phyloP scores from a whole-genome alignment of 2,329 filamentous ascomycete species.

The Pseudopyrenochaeta lycopersici region DNA sequence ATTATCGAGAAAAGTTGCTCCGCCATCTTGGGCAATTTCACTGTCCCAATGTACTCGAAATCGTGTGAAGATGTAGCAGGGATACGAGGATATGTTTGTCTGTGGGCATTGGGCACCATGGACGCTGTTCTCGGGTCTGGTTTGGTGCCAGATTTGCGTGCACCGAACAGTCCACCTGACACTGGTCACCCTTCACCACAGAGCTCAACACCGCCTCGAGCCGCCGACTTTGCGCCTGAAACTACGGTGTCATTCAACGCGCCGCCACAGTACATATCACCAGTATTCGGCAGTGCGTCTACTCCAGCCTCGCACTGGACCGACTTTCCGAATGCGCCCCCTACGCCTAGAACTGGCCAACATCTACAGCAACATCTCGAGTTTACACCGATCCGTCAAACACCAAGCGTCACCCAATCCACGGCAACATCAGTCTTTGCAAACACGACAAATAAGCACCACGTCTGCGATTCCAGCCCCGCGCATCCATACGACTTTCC shows the following conservation, averaged over 20 bases:
- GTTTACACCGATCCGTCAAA: too few relatives aligned
- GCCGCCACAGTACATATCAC: constrained; percentile 5
- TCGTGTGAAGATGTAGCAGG: constrained; percentile 31
- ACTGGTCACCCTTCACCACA: constrained; percentile 2
- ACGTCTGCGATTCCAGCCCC: constrained; percentile 31
- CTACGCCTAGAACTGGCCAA: constrained; percentile 1
- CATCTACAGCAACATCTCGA: background rate
- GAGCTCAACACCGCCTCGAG: background rate
- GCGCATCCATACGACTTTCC: constrained; percentile 30
- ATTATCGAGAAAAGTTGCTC: constrained; percentile 37
- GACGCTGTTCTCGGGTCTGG: constrained; percentile 35
- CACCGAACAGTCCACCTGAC: constrained; percentile 7
- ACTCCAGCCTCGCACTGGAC: constrained; percentile 8
- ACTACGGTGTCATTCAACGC: constrained; percentile 2
- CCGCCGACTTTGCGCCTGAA: background rate
- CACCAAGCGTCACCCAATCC: background rate
- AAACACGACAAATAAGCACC: constrained; percentile 7
- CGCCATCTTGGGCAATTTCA: constrained; percentile 34
- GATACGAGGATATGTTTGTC: constrained; percentile 36
- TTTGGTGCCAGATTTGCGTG: constrained; percentile 31
- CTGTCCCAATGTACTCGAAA: constrained; percentile 33
- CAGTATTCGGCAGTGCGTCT: constrained; percentile 4
- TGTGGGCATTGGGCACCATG: constrained; percentile 41
- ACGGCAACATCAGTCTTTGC: background rate
- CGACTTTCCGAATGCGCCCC: background rate